Base-by-base conservation (phyloP, 1,284 basidiomycete genomes). In the Porodaedalea pini region DNA sequence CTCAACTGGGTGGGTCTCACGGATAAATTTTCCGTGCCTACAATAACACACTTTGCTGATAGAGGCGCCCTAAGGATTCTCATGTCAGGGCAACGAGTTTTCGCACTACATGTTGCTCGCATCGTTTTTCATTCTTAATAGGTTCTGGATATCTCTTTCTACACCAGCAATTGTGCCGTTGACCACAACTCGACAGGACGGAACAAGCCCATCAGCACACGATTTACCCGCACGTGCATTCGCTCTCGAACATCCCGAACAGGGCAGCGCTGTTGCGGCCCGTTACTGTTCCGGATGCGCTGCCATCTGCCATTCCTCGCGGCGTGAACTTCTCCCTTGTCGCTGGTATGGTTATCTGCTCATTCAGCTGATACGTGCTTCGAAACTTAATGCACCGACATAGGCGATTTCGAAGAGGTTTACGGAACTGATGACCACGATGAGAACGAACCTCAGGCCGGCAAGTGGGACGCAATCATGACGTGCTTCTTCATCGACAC, bases 401-500 rank as follows among this genome's bases (percentile, higher is more conserved):
- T 51, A 88, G 88, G 94, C 34, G 94, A 97, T 66, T 97, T 96
- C 66, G 88, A 94, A 66, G 94, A 97, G 67, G 85, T 97, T 6
- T 98, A 96, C 66, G 90, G 90, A 0, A 73, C 74, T 7, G 76
- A 78, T 25, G 75, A 68, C 17, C 71, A 76, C n/a, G 71, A 72
- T 25, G 67, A 79, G 40, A 72, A 74, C 19, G 85, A 85, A 61
- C 80, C 84, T 6, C 90, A 94, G 54, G 71, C 79, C 17, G 89
- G 85, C 13, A 72, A 85, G 61, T 99, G 93, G 92, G 85, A 95
- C 64, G 90, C 89, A 0, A 81, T 99, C 10, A 72, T 97, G 60
- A 99, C 96, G 0, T 98, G 94, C 70, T 99, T 98, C 79, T 99
- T 99, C 75, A 90, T 99, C 62, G 96, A 99, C 68, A 98, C 95